Percentiles rank a stretch among this genome's conserved stretches.
These are phyloP conservation scores for Oryza brachyantha DNA, from an alignment of 176 grass and related monocot genomes.

Conservation along the genomic window DNA sequence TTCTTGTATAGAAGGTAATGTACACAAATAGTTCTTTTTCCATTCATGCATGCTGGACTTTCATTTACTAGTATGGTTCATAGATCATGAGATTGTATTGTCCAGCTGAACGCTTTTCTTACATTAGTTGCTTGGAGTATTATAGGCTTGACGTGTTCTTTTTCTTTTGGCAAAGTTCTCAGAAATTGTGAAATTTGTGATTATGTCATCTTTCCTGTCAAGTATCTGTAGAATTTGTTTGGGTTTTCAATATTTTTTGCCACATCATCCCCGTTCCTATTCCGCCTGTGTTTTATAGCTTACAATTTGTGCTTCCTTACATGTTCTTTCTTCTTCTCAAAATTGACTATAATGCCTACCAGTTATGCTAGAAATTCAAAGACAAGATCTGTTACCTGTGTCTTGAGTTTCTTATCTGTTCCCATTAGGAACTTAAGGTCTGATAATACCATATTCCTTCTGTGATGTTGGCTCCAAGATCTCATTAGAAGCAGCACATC, in stretches of 20 bases:
- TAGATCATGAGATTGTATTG: neutral
- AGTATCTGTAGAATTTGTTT: neutral
- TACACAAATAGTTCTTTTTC: slow-evolving; percentile 25
- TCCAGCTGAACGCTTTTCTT: slow-evolving; percentile 8
- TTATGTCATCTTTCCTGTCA: neutral
- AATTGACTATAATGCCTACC: neutral
- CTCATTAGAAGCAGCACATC: neutral
- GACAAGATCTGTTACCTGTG: slow-evolving; percentile 8
- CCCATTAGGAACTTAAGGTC: neutral
- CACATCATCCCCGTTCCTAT: neutral
- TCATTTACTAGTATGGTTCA: too few relatives aligned
- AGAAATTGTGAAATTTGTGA: neutral
- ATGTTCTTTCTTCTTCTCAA: neutral
- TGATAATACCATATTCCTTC: neutral
- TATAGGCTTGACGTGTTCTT: neutral
- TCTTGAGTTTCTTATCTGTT: slow-evolving; percentile 15
- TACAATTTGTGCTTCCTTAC: neutral
- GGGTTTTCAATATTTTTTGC: neutral
- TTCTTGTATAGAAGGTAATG: slow-evolving; percentile 69
- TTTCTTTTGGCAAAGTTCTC: neutral
- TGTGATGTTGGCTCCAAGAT: neutral
- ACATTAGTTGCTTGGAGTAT: neutral
- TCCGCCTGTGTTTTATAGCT: neutral
- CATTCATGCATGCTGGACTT: neutral
- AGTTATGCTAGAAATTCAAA: neutral